Percentiles rank a stretch among this genome's conserved stretches.
These are phyloP conservation scores for Dentipellis fragilis DNA, from an alignment of 768 basidiomycete genomes.

Conservation along the genomic window DNA sequence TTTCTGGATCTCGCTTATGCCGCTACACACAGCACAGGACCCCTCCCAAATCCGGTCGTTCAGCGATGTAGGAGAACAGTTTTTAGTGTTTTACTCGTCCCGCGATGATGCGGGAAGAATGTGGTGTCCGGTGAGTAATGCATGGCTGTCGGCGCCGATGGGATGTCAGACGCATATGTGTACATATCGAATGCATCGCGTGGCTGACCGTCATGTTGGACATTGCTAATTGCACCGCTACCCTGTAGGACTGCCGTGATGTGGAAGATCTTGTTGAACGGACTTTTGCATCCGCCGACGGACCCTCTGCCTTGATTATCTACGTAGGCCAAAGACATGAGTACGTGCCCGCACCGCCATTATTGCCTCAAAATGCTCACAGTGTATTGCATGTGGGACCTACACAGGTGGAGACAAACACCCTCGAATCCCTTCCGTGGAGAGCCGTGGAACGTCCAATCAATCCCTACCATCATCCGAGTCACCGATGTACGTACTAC, in stretches of 20 bases:
- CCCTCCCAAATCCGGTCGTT: constrained; percentile 33
- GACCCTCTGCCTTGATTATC: constrained; percentile 47
- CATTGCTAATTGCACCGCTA: background rate
- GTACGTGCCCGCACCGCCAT: constrained; percentile 31
- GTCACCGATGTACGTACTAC: constrained; percentile 38
- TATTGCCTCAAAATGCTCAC: background rate
- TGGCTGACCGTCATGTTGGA: background rate
- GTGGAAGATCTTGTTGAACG: constrained; percentile 47
- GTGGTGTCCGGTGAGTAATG: constrained; percentile 59
- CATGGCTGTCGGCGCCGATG: background rate
- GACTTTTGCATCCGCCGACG: constrained; percentile 35
- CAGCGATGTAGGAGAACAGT: constrained; percentile 34
- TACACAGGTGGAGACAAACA: constrained; percentile 50
- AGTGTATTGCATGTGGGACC: constrained; percentile 2
- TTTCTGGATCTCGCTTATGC: constrained; percentile 1
- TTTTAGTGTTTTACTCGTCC: constrained; percentile 64
- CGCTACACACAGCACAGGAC: constrained; percentile 6
- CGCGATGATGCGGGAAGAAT: constrained; percentile 43
- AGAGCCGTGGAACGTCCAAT: constrained; percentile 48
- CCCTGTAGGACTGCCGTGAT: constrained; percentile 48
- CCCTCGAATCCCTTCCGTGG: constrained; percentile 47
- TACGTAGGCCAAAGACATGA: constrained; percentile 58
- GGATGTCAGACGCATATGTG: background rate
- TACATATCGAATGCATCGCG: background rate
- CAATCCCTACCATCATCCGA: constrained; percentile 61